A percentile compares a stretch with the other conserved stretches of the same genome.
These are phyloP conservation scores for Pulveroboletus sp. DNA, from an alignment of 768 basidiomycete genomes.

Conservation along the genomic window DNA sequence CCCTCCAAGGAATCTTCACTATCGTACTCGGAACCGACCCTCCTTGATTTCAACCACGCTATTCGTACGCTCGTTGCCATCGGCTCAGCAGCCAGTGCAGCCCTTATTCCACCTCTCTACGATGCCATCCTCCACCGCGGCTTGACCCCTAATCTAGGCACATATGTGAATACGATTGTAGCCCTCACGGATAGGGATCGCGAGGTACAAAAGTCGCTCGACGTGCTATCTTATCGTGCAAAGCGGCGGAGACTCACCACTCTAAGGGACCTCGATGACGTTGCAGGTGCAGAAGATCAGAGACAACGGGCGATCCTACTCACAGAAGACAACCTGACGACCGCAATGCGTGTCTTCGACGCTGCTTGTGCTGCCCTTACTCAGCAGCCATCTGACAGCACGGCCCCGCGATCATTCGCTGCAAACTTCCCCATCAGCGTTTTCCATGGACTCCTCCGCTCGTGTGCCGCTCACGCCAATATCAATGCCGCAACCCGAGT, in stretches of 20 bases:
- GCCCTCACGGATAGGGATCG: slow-evolving; percentile 64
- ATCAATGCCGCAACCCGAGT: slow-evolving; percentile 60
- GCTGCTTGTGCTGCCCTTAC: slow-evolving; percentile 41
- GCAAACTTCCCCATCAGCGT: slow-evolving; percentile 32
- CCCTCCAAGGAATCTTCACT: slow-evolving; percentile 28
- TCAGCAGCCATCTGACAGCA: slow-evolving; percentile 9
- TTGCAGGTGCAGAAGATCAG: slow-evolving; percentile 21
- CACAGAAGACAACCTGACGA: slow-evolving; percentile 64
- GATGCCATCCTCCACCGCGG: slow-evolving; percentile 62
- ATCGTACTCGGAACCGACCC: slow-evolving; percentile 31
- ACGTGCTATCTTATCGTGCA: slow-evolving; percentile 39
- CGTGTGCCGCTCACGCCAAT: slow-evolving; percentile 54
- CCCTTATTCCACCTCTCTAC: slow-evolving; percentile 61
- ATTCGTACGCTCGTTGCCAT: slow-evolving; percentile 42
- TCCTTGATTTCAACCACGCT: slow-evolving; percentile 59
- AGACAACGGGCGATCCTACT: slow-evolving; percentile 42
- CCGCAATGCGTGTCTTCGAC: slow-evolving; percentile 72
- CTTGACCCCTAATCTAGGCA: slow-evolving; percentile 57
- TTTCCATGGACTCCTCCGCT: slow-evolving; percentile 57
- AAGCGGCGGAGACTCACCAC: slow-evolving; percentile 29
- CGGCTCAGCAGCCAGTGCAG: slow-evolving; percentile 47
- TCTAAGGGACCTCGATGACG: slow-evolving; percentile 1
- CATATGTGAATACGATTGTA: slow-evolving; percentile 58
- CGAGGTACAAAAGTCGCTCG: slow-evolving; percentile 52
- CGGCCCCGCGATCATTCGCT: slow-evolving; percentile 8